Conservation (phyloP, 805 yeast genomes). For the Martiniozyma abietophila region DNA sequence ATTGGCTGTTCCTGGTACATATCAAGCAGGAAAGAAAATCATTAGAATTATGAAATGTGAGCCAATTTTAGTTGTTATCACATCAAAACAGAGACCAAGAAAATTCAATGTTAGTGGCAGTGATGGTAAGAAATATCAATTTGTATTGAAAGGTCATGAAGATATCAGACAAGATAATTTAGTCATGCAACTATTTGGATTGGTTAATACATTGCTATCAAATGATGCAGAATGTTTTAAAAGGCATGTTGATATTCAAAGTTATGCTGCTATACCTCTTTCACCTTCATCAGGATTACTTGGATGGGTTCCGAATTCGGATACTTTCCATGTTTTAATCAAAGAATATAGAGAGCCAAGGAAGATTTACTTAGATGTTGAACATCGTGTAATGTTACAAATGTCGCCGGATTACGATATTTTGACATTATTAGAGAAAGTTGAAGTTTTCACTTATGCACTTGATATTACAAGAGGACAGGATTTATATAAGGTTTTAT, state of each 20-base stretch:
- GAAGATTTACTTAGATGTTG: slow-evolving; percentile 82
- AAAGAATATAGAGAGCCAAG: slow-evolving; percentile 89
- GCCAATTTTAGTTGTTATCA: slow-evolving; percentile 74
- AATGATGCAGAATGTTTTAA: slow-evolving; percentile 95
- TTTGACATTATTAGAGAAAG: slow-evolving; percentile 80
- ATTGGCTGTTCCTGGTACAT: slow-evolving; percentile 91
- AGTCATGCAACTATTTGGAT: slow-evolving; percentile 95
- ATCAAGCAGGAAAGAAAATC: slow-evolving; percentile 73
- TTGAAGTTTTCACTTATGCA: slow-evolving; percentile 94
- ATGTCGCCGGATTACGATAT: slow-evolving; percentile 97
- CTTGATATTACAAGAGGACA: slow-evolving; percentile 93
- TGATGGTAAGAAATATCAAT: slow-evolving; percentile 87
- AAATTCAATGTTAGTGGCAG: slow-evolving; percentile 70
- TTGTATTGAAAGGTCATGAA: slow-evolving; percentile 86
- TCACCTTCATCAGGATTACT: slow-evolving; percentile 95
- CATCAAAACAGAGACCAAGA: slow-evolving; percentile 95
- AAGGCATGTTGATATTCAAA: slow-evolving; percentile 87
- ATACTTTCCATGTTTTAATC: slow-evolving; percentile 89
- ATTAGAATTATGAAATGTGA: slow-evolving; percentile 68
- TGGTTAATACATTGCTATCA: slow-evolving; percentile 81
- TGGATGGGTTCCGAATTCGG: slow-evolving; percentile 97
- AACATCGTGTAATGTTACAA: slow-evolving; percentile 90
- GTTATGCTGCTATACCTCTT: slow-evolving; percentile 86
- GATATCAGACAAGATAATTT: slow-evolving; percentile 95
- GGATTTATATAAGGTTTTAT: slow-evolving; percentile 86